Base-by-base conservation (phyloP, 768 basidiomycete species). In the Pleurotus giganteus region DNA sequence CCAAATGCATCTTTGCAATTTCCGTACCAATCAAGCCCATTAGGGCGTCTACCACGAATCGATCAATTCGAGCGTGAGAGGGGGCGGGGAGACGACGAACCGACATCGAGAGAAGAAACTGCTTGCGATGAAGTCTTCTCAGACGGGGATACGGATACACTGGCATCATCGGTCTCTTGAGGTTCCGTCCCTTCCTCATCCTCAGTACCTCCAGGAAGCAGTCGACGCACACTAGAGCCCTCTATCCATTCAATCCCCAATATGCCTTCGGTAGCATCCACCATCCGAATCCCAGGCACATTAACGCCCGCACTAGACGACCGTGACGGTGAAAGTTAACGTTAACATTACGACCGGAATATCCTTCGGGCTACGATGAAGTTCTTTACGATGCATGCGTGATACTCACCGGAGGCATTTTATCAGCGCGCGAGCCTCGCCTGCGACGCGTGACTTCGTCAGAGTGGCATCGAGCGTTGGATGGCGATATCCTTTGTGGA, bases 181-280 rank as follows among this genome's bases (percentile, higher is more conserved):
- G 66, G 67, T 31, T 64, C 66, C 9, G 58, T 62, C 3, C 74
- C 76, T 6, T 68, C 75, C 21, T 72, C 78, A 19, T 76, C 78
- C 11, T 74, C 78, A 2, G 74, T 74, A 12, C 89, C 91, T 17
- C 90, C 88, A 12, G 93, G 94, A 11, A 98, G 74, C 34, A 98
- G 68, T 59, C 79, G 77, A 54, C 95, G 77, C 2, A 98, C 83
- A 58, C 83, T 85, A 65, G 79, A 78, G 1, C 97, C 96, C 0
- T 96, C 84, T 37, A 98, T 86, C 84, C 89, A 94, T 69, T 99
- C 94, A 57, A 98, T 79, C 0, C 91, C 95, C 8, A 99, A 65
- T n/a, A 89, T 72, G 7, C 96, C 97, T 52, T 82, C 83, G 17
- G 79, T 66, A 3, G 82, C 80, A 69, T 98, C 96, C 0, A 98